A percentile compares a stretch with the other conserved stretches of the same genome.
Conservation (phyloP, 768 basidiomycete species). For the Collybia nuda region DNA sequence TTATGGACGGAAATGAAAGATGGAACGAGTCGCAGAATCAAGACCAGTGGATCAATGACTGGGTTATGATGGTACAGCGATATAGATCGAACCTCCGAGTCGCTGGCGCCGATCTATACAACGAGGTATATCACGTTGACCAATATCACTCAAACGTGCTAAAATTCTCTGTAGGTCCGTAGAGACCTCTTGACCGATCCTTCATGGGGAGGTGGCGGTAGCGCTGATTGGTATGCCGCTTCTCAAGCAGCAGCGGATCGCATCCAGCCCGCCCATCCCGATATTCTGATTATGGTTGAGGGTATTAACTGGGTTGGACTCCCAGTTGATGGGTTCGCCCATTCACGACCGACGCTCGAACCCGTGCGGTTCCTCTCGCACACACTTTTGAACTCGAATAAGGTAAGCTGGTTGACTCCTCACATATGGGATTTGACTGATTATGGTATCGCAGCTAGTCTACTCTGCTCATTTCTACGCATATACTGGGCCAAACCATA, state of each 20-base stretch:
- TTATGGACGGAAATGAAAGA: constrained; percentile 12
- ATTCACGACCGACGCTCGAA: constrained; percentile 14
- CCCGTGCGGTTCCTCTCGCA: constrained; percentile 10
- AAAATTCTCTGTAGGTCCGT: constrained; percentile 6
- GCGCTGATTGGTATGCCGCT: constrained; percentile 9
- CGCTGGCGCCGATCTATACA: constrained; percentile 13
- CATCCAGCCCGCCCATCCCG: constrained; percentile 11
- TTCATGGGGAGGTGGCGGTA: constrained; percentile 9
- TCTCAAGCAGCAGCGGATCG: constrained; percentile 9
- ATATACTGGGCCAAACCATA: constrained; percentile 14
- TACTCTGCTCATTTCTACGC: constrained; percentile 16
- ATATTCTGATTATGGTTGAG: constrained; percentile 14
- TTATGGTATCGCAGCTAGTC: constrained; percentile 1
- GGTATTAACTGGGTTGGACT: constrained; percentile 15
- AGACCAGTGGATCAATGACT: constrained; percentile 11
- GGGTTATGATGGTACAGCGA: constrained; percentile 14
- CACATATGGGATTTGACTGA: neutral
- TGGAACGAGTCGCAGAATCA: constrained; percentile 15
- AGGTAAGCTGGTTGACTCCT: constrained; percentile 4
- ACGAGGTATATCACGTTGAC: constrained; percentile 7
- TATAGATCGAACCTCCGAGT: constrained; percentile 12
- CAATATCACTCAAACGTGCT: neutral
- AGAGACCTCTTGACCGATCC: constrained; percentile 11
- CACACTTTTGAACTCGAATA: constrained; percentile 10
- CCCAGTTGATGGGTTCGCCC: constrained; percentile 14